phyloP scores from a whole-genome alignment of 805 yeast species.

The Spathaspora gorwiae region DNA sequence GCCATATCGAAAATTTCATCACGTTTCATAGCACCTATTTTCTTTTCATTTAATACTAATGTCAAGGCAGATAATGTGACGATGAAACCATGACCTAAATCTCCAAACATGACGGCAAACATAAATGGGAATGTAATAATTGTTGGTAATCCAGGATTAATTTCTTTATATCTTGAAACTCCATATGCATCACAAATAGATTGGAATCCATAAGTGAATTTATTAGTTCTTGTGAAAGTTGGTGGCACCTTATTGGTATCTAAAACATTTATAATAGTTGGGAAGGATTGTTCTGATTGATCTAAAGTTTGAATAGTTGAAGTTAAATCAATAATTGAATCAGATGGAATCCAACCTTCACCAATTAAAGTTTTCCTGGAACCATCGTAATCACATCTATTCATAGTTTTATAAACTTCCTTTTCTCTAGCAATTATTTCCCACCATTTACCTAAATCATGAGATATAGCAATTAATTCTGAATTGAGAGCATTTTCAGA shows the following conservation, averaged over 20 bases:
- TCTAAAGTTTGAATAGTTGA: constrained; percentile 62
- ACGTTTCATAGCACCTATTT: constrained; percentile 62
- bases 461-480: constrained; percentile 75
- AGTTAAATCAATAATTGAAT: constrained; percentile 65
- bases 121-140: constrained; percentile 94
- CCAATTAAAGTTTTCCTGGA: constrained; percentile 83
- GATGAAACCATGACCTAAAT: constrained; percentile 91
- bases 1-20: constrained; percentile 98
- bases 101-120: constrained; percentile 99
- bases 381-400: constrained; percentile 74
- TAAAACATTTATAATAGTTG: constrained; percentile 51
- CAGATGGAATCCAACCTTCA: constrained; percentile 95
- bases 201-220: constrained; percentile 91
- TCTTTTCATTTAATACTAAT: constrained; percentile 70
- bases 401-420: constrained; percentile 73
- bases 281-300: constrained; percentile 40
- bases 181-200: constrained; percentile 94
- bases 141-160: constrained; percentile 94
- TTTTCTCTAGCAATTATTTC: constrained; percentile 63
- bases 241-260: constrained; percentile 87
- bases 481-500: constrained; percentile 60
- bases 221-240: constrained; percentile 90
- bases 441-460: constrained; percentile 73
- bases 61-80: constrained; percentile 67
- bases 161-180: constrained; percentile 86